phyloP scores from a whole-genome alignment of 2,329 filamentous ascomycete species.

The Trichoderma koningiopsis region DNA sequence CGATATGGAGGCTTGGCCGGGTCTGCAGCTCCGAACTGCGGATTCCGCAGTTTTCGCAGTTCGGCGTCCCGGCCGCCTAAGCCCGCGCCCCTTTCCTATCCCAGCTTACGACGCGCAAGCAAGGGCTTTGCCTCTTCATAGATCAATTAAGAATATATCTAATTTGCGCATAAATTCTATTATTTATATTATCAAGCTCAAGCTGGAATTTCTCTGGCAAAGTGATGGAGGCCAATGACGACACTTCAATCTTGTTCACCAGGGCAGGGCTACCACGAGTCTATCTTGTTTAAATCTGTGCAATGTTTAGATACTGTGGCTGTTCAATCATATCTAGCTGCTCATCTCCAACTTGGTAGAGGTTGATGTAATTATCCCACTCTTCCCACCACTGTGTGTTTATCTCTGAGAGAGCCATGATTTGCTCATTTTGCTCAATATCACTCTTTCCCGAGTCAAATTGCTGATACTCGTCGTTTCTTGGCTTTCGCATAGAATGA shows the following conservation, averaged over 20 bases:
- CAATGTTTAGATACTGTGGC: too few relatives aligned
- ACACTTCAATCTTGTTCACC: too few relatives aligned
- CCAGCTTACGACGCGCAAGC: too few relatives aligned
- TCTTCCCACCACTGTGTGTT: background rate
- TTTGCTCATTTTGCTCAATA: background rate
- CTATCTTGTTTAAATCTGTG: too few relatives aligned
- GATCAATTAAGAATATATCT: too few relatives aligned
- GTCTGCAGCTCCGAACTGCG: background rate
- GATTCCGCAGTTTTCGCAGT: background rate
- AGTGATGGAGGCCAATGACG: too few relatives aligned
- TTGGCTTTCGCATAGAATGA: accelerated
- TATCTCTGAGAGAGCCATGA: background rate
- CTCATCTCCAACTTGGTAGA: background rate
- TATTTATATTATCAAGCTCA: too few relatives aligned
- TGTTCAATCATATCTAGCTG: background rate
- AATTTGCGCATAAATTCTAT: too few relatives aligned
- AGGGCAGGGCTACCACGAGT: too few relatives aligned
- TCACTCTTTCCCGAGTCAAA: background rate
- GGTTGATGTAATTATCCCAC: background rate
- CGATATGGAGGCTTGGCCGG: background rate
- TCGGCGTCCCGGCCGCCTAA: background rate
- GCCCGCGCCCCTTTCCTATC: too few relatives aligned
- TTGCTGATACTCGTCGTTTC: background rate
- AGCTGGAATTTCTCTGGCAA: too few relatives aligned
- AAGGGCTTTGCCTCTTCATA: too few relatives aligned